A percentile compares a stretch with the other conserved stretches of the same genome.
These are phyloP conservation scores for Anisodus acutangulus DNA, from an alignment of 257 asterid species.

Conservation along the genomic window DNA sequence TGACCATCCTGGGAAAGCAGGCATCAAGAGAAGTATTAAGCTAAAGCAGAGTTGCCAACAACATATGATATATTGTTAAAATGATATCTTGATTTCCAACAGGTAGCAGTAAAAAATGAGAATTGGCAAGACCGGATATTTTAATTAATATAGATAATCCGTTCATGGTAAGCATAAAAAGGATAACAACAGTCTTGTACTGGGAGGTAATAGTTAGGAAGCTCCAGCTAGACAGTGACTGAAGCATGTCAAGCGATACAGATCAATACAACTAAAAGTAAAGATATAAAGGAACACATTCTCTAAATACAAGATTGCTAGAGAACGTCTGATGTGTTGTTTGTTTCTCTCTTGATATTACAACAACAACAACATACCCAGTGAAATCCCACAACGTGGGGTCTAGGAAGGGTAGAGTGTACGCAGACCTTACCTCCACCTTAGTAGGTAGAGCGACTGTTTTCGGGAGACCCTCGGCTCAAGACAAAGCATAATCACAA, in stretches of 20 bases:
- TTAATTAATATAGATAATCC: not conserved
- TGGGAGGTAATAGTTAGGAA: constrained; percentile 11
- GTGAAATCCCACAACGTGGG: too few relatives aligned
- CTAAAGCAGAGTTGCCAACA: constrained; percentile 32
- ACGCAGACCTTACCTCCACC: too few relatives aligned
- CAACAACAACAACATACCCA: too few relatives aligned
- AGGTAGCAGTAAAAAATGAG: not conserved
- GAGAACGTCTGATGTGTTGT: not conserved
- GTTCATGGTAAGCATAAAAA: not conserved
- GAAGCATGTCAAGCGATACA: constrained; percentile 19
- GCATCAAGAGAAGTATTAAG: constrained; percentile 27
- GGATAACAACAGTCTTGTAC: not conserved
- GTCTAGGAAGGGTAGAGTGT: too few relatives aligned
- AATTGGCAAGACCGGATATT: not conserved
- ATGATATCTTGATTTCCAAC: constrained; percentile 10
- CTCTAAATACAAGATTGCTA: not conserved
- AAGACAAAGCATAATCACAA: too few relatives aligned
- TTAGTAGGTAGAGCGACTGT: too few relatives aligned
- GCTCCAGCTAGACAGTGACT: constrained; percentile 26
- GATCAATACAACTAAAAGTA: not conserved
- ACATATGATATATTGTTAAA: constrained; percentile 25
- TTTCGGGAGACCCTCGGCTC: too few relatives aligned
- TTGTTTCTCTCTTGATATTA: constrained; percentile 17
- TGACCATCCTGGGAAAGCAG: constrained; percentile 55
- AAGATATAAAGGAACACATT: not conserved